Evolutionary conservation across 306 rosid species (phyloP).

Genomic region (Pueraria montana): DNA sequence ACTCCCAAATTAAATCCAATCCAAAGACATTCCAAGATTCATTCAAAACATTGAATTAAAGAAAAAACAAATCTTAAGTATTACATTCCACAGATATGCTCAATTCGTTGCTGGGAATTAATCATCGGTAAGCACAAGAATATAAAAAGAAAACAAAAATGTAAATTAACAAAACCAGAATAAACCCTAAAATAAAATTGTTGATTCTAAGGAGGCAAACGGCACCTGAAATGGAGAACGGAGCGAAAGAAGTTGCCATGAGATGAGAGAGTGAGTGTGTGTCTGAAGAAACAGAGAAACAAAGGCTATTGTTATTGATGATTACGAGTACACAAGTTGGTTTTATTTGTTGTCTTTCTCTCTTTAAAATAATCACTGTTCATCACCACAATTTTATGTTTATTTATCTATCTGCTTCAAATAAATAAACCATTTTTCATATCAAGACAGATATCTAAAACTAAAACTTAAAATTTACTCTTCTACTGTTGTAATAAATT

Average conservation of each 20-base stretch:
- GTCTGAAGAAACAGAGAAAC: neutral
- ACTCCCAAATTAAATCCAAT: conserved; percentile 38
- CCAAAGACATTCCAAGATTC: neutral
- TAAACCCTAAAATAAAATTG: conserved; percentile 24
- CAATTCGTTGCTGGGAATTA: neutral
- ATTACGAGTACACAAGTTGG: neutral
- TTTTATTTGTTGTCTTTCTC: neutral
- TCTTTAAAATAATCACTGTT: too few species aligned
- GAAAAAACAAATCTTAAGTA: neutral
- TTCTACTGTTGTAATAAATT: too few species aligned
- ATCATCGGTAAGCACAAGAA: too few species aligned
- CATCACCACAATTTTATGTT: neutral
- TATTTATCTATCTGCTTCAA: conserved; percentile 1
- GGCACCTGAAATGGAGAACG: conserved; percentile 57
- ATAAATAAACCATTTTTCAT: too few species aligned
- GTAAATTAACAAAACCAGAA: neutral
- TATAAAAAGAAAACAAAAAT: neutral
- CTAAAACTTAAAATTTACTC: too few species aligned
- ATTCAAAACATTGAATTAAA: conserved; percentile 12
- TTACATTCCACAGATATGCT: neutral
- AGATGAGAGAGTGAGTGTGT: neutral
- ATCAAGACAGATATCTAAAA: too few species aligned
- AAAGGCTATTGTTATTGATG: neutral
- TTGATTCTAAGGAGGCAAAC: neutral
- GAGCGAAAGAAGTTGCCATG: conserved; percentile 76